phyloP scores from a whole-genome alignment of 768 basidiomycete genomes.

The Agrocybe chaxingu region DNA sequence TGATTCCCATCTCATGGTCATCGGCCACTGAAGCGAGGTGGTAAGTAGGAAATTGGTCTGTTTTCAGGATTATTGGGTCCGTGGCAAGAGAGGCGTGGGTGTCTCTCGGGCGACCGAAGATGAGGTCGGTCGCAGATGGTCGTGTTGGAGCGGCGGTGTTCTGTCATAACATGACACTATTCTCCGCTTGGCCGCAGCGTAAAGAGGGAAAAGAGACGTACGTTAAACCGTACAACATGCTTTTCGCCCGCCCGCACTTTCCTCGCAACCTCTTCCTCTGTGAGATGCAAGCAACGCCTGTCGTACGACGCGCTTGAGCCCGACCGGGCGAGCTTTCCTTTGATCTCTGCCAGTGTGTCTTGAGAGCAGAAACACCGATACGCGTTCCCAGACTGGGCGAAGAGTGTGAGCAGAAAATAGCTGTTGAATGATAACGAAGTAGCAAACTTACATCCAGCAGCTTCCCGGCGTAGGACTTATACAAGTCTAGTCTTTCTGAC shows the following conservation, averaged over 20 bases:
- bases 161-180: constrained; percentile 28
- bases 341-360: constrained; percentile 63
- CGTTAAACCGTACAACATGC: constrained; percentile 85
- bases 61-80: constrained; percentile 90
- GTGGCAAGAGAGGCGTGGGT: constrained; percentile 78
- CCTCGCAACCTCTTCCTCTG: constrained; percentile 80
- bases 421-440: neutral
- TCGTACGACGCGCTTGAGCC: constrained; percentile 87
- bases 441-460: constrained; percentile 65
- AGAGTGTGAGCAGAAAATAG: neutral
- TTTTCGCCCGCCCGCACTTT: constrained; percentile 74
- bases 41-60: constrained; percentile 92
- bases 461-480: constrained; percentile 66
- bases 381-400: constrained; percentile 71
- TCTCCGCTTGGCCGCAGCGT: neutral
- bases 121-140: constrained; percentile 55
- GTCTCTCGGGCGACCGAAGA: constrained; percentile 74
- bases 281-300: constrained; percentile 80
- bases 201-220: constrained; percentile 29
- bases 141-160: constrained; percentile 54
- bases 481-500: constrained; percentile 89
- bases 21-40: constrained; percentile 96
- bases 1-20: constrained; percentile 94
- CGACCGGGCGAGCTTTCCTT: constrained; percentile 64
- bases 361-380: constrained; percentile 94